Conservation (phyloP, 2,329 filamentous ascomycete genomes). For the Sclerotinia glacialis region DNA sequence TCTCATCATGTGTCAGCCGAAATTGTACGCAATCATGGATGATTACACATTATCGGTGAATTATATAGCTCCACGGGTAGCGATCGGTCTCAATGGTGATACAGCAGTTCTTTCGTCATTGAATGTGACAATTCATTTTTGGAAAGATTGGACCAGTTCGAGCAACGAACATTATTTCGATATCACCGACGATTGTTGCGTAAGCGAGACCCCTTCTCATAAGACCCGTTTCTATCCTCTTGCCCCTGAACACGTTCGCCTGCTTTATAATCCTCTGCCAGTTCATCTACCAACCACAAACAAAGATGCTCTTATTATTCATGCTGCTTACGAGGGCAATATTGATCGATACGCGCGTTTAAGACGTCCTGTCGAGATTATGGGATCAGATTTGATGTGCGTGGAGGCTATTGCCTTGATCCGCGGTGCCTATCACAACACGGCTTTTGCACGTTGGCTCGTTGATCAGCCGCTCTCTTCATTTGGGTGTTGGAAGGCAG, state of each 20-base stretch:
- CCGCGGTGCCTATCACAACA: background rate
- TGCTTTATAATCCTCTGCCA: background rate
- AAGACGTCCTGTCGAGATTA: background rate
- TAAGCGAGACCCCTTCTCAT: background rate
- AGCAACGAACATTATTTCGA: conserved; percentile 5
- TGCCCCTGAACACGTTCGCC: background rate
- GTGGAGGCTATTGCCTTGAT: background rate
- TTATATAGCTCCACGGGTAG: rapidly evolving
- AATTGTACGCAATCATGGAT: rapidly evolving
- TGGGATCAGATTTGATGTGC: no score
- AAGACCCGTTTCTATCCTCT: background rate
- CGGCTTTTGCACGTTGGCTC: background rate
- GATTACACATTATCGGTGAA: background rate
- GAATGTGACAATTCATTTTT: background rate
- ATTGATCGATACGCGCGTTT: background rate
- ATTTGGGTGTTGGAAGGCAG: no score
- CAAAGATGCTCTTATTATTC: background rate
- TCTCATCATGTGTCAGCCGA: background rate
- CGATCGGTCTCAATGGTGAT: background rate
- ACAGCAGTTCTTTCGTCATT: background rate
- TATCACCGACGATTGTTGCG: background rate
- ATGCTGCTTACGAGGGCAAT: background rate
- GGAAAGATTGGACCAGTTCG: no score
- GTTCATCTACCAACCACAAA: background rate
- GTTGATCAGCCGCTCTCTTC: background rate